Evolutionary conservation across 352 stramenopile genomes (phyloP), one percentile per base, ranked within the genome.

Genomic region (Phytopythium delawarense): DNA sequence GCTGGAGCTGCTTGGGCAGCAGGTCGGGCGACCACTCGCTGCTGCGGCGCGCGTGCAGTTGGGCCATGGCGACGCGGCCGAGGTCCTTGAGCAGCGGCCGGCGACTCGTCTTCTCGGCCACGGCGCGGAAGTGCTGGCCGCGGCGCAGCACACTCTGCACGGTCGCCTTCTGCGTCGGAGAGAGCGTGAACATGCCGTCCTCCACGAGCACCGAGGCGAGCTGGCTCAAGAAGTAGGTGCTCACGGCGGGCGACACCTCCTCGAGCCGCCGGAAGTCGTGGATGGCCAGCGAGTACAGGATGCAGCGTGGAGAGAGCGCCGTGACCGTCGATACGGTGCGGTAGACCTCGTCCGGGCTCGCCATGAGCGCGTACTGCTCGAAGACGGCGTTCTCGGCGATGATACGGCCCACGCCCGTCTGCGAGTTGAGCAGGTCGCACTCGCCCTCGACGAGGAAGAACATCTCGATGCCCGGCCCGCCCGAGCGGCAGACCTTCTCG

Each of bases 381-480:
- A 95, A 92, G 25, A 93, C 78, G 1, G 84, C 69, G 30, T 90
- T 91, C 60, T 85, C 70, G 9, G 79, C 75, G 13, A 94, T 73
- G 51, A 92, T 72, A 23, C 84, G 76, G 8, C 78, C 81, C 15
- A 76, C 57, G 18, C 74, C 71, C 2, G 81, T 87, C 50, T 79
- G 62, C 4, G 84, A 88, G 57, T 95, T 91, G 37, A 93, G 59
- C 37, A 93, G 68, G 61, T 93, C 84, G 50, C 86, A 95, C 64
- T 93, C 78, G 37, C 86, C 86, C 50, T 93, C 86, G 25, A 95
- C 80, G 13, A 95, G 70, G 49, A 95, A 95, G 63, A 88, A 95
- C 65, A 89, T 93, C 60, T 95, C 86, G 11, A 71, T 79, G 25
- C 86, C 84, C 7, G 86, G 84, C 16, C 76, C 84, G 11, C 79